Evolutionary conservation across 164 flowering plant genomes (phyloP).

Genomic region (Dillenia turbinata): DNA sequence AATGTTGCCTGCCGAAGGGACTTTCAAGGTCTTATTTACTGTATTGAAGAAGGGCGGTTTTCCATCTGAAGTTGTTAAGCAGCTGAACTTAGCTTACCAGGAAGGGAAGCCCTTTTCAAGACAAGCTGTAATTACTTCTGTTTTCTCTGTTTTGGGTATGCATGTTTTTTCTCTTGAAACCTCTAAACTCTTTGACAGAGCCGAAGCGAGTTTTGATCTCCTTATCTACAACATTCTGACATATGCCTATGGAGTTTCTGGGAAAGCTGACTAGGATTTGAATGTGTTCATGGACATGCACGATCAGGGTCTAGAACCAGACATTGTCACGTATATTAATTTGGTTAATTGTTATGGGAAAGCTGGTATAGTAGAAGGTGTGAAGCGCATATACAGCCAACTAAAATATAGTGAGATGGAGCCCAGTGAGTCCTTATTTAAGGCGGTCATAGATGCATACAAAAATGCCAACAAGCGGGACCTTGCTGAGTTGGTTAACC

Average conservation of each 20-base stretch:
- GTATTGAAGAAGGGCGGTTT: conserved; percentile 59
- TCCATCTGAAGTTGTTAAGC: conserved; percentile 54
- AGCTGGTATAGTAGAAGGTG: conserved; percentile 82
- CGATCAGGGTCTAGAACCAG: conserved; percentile 68
- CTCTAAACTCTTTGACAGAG: conserved; percentile 39
- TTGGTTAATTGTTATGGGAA: conserved; percentile 73
- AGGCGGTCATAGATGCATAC: conserved; percentile 64
- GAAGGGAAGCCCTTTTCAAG: conserved; percentile 62
- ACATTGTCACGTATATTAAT: conserved; percentile 58
- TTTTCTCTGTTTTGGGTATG: conserved; percentile 61
- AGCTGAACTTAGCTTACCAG: conserved; percentile 50
- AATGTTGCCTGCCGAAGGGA: conserved; percentile 52
- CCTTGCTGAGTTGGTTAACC: conserved; percentile 58
- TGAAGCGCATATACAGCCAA: conserved; percentile 61
- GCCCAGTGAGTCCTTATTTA: conserved; percentile 52
- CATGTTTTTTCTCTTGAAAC: conserved; percentile 55
- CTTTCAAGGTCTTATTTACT: conserved; percentile 58
- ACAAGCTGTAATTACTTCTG: conserved; percentile 54
- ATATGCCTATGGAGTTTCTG: conserved; percentile 51
- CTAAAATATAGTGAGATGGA: conserved; percentile 60
- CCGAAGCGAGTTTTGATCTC: conserved; percentile 36
- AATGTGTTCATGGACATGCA: conserved; percentile 77
- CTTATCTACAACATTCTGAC: conserved; percentile 70
- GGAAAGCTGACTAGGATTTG: conserved; percentile 56
- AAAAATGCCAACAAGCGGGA: conserved; percentile 44